A percentile compares a stretch with the other conserved stretches of the same genome.
phyloP scores from a whole-genome alignment of 129 eudicot genomes.

The Centella asiatica region DNA sequence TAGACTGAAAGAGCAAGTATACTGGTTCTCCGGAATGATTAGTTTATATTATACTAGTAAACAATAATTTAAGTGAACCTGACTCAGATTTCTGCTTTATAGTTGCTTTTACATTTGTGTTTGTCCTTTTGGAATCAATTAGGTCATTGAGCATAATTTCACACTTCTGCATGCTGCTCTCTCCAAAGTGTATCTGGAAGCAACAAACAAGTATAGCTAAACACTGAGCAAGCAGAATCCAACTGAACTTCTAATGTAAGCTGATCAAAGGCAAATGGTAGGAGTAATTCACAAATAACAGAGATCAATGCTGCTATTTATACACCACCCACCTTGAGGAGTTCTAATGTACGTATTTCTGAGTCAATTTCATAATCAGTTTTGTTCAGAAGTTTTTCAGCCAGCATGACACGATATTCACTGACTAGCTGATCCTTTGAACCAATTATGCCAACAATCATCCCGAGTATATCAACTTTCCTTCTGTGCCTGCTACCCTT shows the following conservation, averaged over 20 bases:
- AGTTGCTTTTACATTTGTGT: conserved; percentile 80
- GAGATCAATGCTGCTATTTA: conserved; percentile 2
- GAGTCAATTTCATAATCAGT: conserved; percentile 92
- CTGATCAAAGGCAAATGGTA: not conserved
- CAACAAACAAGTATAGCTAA: conserved; percentile 5
- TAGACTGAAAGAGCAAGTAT: not conserved
- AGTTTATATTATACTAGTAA: not conserved
- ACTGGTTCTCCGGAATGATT: not conserved
- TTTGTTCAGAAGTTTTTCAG: conserved; percentile 94
- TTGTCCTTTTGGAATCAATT: conserved; percentile 87
- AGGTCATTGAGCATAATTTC: conserved; percentile 99
- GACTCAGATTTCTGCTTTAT: conserved; percentile 47
- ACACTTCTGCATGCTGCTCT: conserved; percentile 96
- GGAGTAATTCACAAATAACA: not conserved
- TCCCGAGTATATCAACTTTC: conserved; percentile 90
- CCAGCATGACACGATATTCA: conserved; percentile 97
- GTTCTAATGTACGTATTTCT: conserved; percentile 92
- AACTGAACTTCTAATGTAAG: not conserved
- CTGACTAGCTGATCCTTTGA: conserved; percentile 81
- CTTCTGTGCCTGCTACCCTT: conserved; percentile 71
- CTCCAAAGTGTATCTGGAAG: conserved; percentile 95
- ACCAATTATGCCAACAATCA: conserved; percentile 92
- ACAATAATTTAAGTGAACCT: conserved; percentile 29
- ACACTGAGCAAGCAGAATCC: not conserved
- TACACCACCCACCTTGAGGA: conserved; percentile 59